These are phyloP conservation scores for Cordyceps sp. DNA, from an alignment of 2,329 filamentous ascomycete species.

Conservation along the genomic window DNA sequence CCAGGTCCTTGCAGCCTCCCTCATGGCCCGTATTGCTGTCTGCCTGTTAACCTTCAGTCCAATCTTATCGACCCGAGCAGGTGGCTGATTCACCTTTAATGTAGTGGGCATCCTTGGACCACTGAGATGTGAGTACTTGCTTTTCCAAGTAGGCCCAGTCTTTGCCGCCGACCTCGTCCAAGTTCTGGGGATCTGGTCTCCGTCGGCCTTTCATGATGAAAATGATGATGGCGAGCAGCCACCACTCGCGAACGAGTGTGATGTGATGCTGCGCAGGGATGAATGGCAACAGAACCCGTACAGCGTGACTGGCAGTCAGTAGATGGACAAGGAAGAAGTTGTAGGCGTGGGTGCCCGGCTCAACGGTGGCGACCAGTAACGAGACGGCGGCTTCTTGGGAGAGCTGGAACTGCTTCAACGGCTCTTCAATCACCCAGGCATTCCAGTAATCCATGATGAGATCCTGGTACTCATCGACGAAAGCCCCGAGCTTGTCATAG, in stretches of 20 bases:
- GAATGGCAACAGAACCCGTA: constrained; percentile 68
- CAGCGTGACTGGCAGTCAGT: constrained; percentile 72
- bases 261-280: constrained; percentile 60
- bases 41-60: constrained; percentile 1
- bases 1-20: constrained; percentile 59
- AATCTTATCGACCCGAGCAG: background rate
- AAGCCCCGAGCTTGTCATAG: constrained; percentile 43
- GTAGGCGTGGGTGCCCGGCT: constrained; percentile 44
- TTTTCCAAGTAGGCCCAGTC: constrained; percentile 65
- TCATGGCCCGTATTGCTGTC: constrained; percentile 53
- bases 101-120: constrained; percentile 62
- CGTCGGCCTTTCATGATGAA: constrained; percentile 67
- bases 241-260: constrained; percentile 70
- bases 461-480: constrained; percentile 54
- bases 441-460: constrained; percentile 81
- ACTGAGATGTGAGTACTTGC: constrained; percentile 50
- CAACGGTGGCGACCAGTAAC: constrained; percentile 44
- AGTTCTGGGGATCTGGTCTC: constrained; percentile 46
- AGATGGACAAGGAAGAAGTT: constrained; percentile 75
- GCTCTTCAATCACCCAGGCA: constrained; percentile 58
- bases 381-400: constrained; percentile 47
- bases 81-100: constrained; percentile 49
- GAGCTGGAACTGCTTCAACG: constrained; percentile 57
- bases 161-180: constrained; percentile 42
- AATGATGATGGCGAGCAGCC: constrained; percentile 62